Evolutionary conservation across 192 early-diverging fungal genomes (phyloP), one percentile per base, ranked within the genome.

Genomic region (Physocladia obscura): DNA sequence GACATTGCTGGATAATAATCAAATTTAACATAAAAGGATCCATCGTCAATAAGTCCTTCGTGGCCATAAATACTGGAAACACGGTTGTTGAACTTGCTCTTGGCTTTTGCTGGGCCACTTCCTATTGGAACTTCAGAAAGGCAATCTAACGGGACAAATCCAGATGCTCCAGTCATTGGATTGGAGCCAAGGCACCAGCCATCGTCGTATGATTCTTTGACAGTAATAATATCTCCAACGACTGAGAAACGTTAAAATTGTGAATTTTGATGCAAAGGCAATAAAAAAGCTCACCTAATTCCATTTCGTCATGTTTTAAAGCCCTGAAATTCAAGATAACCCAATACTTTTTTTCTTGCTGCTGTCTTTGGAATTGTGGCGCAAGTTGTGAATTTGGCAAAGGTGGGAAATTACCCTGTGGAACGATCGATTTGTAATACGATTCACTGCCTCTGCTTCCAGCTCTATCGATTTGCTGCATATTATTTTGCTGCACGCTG

Each of bases 171-270:
- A 8, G 47, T 51, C 8, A 15, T 21, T 17, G 34, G 6, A 26
- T 65, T 65, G 22, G 3, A 8, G 24, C 63, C 63, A 52, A 65
- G 51, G n/a, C 63, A 52, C 63, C 63, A 65, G 15, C 63, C 63
- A 30, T 65, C 63, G 0, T 65, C 49, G 34, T 51, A 65, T 0
- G 6, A 8, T 26, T 65, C 30, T 22, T 65, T 49, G 3, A 65
- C 35, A 19, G 21, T 51, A 4, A 65, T 31, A 32, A 65, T 44
- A 19, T 65, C 63, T 15, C 63, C 63, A 35, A 65, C 51, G 26
- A 15, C 63, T 65, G 49, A 32, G 21, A 44, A 2, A 13, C n/a
- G 57, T 11, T 47, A 32, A 26, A 17, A 40, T 17, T 27, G 31
- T 62, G 15, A 40, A 44, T 35, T 19, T 44, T 6, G 39, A 62